Base-by-base conservation (phyloP, 2,329 filamentous ascomycete species). In the Cryoendolithus antarcticus region DNA sequence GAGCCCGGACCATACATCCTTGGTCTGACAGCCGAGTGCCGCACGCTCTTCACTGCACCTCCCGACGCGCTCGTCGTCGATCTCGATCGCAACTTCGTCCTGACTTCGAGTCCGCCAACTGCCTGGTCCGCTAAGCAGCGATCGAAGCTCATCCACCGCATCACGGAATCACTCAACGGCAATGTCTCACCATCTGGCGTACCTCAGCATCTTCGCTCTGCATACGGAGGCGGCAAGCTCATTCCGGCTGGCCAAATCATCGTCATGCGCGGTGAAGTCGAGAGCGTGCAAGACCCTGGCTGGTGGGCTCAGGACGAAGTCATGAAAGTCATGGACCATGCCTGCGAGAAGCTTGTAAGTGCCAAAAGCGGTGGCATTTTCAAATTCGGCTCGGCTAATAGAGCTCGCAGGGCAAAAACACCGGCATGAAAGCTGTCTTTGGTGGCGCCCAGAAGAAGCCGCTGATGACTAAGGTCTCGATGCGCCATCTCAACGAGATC, bases 221-320 rank as follows among this genome's bases (percentile, higher is more conserved):
- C 91, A 2, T 98, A 98, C 50, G 91, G 88, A 35, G 91, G 91
- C 39, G 91, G 91, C 40, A 98, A 98, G 68, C 75, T 98, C 44
- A 84, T 98, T 39, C 91, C 91, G 13, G 91, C 91, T 30, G 91
- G 91, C 42, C 91, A 96, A 61, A 98, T 98, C 54, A 96, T 98
- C 48, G 91, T 98, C 47, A 95, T 98, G 86, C 82, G 89, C 40
- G 91, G 91, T 35, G 91, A 98, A 60, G 91, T 98, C 1, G 91
- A 98, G 65, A 94, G 86, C 24, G 84, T 96, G 41, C 84, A 95
- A 61, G 88, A 96, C 46, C 91, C 91, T 2, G 81, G 83, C 43
- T 98, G 91, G 91, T 98, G 91, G 91, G 93, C 91, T 59, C 91
- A 96, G 64, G 91, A 96, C 60, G 67, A 82, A 3, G 75, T 96